phyloP scores from a whole-genome alignment of 139 green algal species.

The Haematococcus lacustris region DNA sequence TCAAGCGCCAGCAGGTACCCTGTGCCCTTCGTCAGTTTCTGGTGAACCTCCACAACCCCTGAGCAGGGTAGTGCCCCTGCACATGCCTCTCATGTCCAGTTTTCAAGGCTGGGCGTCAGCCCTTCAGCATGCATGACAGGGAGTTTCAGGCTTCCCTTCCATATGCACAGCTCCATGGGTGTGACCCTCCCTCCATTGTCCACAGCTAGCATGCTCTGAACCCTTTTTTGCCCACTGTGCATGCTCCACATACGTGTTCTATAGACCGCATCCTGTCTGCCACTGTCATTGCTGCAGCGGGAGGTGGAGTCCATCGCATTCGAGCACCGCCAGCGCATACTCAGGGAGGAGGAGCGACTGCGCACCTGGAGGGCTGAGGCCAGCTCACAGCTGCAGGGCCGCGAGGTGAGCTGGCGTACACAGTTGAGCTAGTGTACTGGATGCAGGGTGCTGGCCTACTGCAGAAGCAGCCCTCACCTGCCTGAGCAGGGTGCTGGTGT shows the following conservation, averaged over 20 bases:
- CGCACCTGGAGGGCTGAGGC: conserved; percentile 18
- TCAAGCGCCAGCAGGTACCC: conserved; percentile 27
- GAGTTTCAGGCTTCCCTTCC: too few relatives aligned
- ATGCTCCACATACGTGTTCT: background rate
- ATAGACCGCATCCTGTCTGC: background rate
- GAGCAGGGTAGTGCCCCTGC: too few relatives aligned
- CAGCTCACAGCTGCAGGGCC: conserved; percentile 14
- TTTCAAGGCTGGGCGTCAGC: too few relatives aligned
- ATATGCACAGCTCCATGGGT: too few relatives aligned
- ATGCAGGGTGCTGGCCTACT: too few relatives aligned
- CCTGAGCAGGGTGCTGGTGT: too few relatives aligned
- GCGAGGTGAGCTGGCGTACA: too few relatives aligned
- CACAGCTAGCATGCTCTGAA: too few relatives aligned
- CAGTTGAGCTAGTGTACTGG: background rate
- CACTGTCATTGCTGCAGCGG: conserved; percentile 16
- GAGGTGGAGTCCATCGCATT: conserved; percentile 45
- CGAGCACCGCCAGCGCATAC: conserved; percentile 37
- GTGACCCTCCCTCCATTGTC: too few relatives aligned
- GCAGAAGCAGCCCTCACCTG: too few relatives aligned
- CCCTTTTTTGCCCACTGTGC: background rate
- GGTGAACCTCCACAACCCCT: background rate
- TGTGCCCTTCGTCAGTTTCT: background rate
- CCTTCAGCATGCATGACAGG: too few relatives aligned
- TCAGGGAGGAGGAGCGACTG: conserved; percentile 40
- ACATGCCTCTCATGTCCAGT: too few relatives aligned